Evolutionary conservation across 345 rosid genomes (phyloP).

Genomic region (Adansonia digitata): DNA sequence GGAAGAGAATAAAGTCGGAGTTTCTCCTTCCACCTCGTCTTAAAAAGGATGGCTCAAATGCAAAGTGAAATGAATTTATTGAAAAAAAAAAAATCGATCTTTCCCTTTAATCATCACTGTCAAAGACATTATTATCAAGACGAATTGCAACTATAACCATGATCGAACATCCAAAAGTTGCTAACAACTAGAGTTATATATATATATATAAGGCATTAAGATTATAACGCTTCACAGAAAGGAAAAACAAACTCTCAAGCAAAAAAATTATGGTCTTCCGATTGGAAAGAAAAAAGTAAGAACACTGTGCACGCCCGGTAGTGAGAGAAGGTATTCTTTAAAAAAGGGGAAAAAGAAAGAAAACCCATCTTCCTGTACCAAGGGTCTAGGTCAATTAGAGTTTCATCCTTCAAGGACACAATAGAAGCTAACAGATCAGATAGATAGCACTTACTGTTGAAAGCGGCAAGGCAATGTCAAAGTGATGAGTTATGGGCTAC

Average conservation of each 20-base stretch:
- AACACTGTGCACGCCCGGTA: not conserved
- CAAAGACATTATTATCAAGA: not conserved
- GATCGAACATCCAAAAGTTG: not conserved
- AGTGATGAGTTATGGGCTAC: not conserved
- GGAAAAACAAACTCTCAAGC: not conserved
- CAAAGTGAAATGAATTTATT: not conserved
- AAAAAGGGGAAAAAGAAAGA: not conserved
- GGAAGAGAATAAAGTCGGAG: not conserved
- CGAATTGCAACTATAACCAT: not conserved
- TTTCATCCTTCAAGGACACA: not conserved
- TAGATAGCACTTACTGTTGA: not conserved
- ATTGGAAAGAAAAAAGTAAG: not conserved
- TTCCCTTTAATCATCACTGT: not conserved
- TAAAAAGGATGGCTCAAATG: not conserved
- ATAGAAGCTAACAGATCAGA: not conserved
- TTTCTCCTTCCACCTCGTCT: not conserved
- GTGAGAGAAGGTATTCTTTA: not conserved
- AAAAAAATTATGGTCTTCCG: not conserved
- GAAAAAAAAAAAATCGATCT: not conserved
- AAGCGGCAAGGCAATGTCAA: not conserved
- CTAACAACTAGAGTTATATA: not conserved
- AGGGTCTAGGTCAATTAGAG: not conserved
- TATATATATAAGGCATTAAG: not conserved
- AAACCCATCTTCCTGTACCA: not conserved
- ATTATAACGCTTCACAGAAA: constrained; percentile 1